Conservation (phyloP, 306 rosid species). For the Trichosanthes cucumerina region DNA sequence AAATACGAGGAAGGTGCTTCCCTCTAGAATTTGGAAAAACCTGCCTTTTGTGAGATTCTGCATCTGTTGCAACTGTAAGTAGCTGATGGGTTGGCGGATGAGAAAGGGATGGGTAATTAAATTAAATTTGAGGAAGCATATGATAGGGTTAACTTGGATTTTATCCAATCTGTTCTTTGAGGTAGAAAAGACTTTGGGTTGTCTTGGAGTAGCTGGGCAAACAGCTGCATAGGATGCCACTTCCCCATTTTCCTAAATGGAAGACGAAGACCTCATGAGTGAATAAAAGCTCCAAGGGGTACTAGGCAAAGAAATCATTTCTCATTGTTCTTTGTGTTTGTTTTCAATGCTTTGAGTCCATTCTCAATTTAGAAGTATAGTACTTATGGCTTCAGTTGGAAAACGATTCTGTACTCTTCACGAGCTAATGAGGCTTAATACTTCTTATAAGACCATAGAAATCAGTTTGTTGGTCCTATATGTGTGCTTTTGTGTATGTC, state of each 20-base stretch:
- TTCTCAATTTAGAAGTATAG: not conserved
- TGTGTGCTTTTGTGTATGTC: not conserved
- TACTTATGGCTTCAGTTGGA: not conserved
- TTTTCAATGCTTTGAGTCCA: not conserved
- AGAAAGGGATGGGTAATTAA: not conserved
- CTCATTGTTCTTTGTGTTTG: not conserved
- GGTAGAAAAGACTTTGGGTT: not conserved
- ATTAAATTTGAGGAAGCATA: not conserved
- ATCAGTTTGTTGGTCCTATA: not conserved
- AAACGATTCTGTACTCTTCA: not conserved
- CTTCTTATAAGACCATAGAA: not conserved
- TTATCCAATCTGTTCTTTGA: not conserved
- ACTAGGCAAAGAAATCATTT: not conserved
- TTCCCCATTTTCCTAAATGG: not conserved
- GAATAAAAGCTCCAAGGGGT: not conserved
- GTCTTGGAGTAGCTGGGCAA: not conserved
- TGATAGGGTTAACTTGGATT: not conserved
- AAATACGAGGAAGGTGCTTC: not conserved
- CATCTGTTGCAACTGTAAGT: not conserved
- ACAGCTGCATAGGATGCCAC: not conserved
- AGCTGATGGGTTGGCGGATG: not conserved
- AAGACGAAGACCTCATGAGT: not conserved
- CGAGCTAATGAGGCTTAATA: not conserved
- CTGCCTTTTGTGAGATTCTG: not conserved
- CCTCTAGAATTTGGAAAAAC: not conserved